These are phyloP conservation scores for Aschersonia sp. DNA, from an alignment of 2,329 filamentous ascomycete genomes.

Conservation along the genomic window DNA sequence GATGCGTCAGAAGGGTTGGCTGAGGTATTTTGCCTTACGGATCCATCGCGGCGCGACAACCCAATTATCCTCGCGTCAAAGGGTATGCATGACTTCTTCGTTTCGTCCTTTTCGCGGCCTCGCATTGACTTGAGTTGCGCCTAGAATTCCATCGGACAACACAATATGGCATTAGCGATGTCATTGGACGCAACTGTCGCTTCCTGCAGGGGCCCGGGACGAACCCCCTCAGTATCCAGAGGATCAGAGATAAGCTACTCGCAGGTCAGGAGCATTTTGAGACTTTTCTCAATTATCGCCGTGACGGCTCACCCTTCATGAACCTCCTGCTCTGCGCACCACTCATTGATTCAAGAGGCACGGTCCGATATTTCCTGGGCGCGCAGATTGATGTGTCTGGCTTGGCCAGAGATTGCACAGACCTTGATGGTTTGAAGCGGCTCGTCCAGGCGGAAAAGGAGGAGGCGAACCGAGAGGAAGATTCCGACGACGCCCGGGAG, in stretches of 20 bases:
- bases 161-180: constrained; percentile 59
- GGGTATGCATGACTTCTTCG: constrained; percentile 26
- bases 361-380: constrained; percentile 52
- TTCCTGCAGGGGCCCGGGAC: constrained; percentile 65
- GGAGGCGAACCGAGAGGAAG: background rate
- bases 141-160: constrained; percentile 60
- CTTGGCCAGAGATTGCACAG: constrained; percentile 49
- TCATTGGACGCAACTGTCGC: constrained; percentile 61
- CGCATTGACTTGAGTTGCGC: no score
- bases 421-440: constrained; percentile 41
- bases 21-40: constrained; percentile 64
- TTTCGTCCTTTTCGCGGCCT: no score
- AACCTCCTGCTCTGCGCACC: constrained; percentile 63
- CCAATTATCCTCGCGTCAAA: constrained; percentile 66
- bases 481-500: background rate
- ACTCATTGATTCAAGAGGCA: constrained; percentile 50
- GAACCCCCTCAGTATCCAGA: constrained; percentile 42
- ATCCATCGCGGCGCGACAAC: constrained; percentile 58
- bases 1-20: constrained; percentile 62
- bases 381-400: constrained; percentile 58
- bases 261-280: constrained; percentile 55
- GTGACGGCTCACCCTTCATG: constrained; percentile 64
- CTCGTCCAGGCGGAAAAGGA: background rate
- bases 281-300: constrained; percentile 60
- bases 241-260: constrained; percentile 44